These are phyloP conservation scores for Podospora conica DNA, from an alignment of 495 filamentous ascomycete genomes.

Conservation along the genomic window DNA sequence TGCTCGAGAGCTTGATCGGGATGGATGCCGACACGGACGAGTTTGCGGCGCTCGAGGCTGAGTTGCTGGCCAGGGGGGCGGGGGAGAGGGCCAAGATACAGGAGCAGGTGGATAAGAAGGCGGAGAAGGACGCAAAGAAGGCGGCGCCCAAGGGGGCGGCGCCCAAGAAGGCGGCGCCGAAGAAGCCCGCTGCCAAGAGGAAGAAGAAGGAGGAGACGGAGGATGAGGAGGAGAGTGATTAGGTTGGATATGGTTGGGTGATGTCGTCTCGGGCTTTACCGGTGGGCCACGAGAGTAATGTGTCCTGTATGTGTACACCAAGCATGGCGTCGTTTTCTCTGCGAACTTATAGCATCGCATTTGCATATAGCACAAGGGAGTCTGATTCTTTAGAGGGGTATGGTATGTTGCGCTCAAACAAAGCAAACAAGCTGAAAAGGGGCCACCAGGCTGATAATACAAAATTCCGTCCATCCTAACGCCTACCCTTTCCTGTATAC, in stretches of 20 bases:
- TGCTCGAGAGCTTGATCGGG: constrained; percentile 82
- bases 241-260: neutral
- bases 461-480: neutral
- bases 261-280: too few species aligned
- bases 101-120: constrained; percentile 63
- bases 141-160: constrained; percentile 23
- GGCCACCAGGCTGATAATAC: neutral
- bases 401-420: constrained; percentile 1
- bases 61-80: constrained; percentile 62
- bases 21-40: constrained; percentile 65
- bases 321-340: neutral
- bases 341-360: neutral
- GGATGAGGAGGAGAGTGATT: constrained; percentile 38
- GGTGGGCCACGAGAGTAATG: neutral
- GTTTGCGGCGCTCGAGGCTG: constrained; percentile 49
- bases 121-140: constrained; percentile 47
- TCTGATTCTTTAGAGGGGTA: constrained; percentile 1
- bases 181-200: constrained; percentile 16
- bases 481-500: neutral
- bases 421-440: constrained; percentile 5
- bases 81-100: constrained; percentile 66
- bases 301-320: neutral
- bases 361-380: neutral
- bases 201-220: constrained; percentile 28
- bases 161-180: too few species aligned